Conservation (phyloP, 768 basidiomycete species). For the Boletus edulis region DNA sequence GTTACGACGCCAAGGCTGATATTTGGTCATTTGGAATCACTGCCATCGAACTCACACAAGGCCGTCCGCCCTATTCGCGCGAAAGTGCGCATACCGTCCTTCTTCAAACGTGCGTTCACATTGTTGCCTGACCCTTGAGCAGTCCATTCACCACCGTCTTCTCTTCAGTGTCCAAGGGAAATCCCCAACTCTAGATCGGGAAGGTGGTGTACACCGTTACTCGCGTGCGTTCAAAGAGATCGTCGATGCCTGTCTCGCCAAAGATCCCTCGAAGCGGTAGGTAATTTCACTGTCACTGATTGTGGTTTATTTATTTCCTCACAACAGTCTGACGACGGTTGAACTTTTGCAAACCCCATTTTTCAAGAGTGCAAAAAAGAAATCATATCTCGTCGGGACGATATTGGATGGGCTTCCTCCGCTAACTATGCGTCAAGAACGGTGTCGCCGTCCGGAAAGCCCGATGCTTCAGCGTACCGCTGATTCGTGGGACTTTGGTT, state of each 20-base stretch:
- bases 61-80: conserved; percentile 80
- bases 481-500: conserved; percentile 80
- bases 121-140: neutral
- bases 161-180: conserved; percentile 64
- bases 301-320: neutral
- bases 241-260: conserved; percentile 76
- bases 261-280: conserved; percentile 79
- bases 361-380: conserved; percentile 78
- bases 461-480: conserved; percentile 46
- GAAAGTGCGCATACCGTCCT: conserved; percentile 73
- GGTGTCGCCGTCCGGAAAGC: conserved; percentile 42
- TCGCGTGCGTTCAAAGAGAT: conserved; percentile 82
- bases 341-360: conserved; percentile 77
- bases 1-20: conserved; percentile 85
- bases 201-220: conserved; percentile 70
- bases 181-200: conserved; percentile 73
- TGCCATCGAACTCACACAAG: conserved; percentile 86
- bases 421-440: conserved; percentile 69
- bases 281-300: conserved; percentile 1
- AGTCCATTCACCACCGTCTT: neutral
- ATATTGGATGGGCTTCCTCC: conserved; percentile 78
- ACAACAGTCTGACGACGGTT: conserved; percentile 68
- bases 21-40: conserved; percentile 98
- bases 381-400: conserved; percentile 70
- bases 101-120: conserved; percentile 59